These are phyloP conservation scores for Cucurbitaria berberidis DNA, from an alignment of 2,329 filamentous ascomycete species.

Conservation along the genomic window DNA sequence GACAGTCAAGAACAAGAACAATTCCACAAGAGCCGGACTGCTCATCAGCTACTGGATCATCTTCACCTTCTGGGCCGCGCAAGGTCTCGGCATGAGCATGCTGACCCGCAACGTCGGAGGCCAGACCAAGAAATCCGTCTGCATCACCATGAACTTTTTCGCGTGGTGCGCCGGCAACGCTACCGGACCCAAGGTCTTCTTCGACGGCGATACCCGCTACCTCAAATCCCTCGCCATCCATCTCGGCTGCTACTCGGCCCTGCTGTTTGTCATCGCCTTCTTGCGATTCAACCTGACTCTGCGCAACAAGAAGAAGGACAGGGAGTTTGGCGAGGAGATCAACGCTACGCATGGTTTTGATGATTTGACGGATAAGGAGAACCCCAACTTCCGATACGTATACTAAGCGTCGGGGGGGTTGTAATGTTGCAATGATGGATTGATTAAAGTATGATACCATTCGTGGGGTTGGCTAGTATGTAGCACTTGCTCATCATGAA, in stretches of 20 bases:
- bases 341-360: slow-evolving; percentile 61
- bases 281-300: slow-evolving; percentile 64
- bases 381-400: slow-evolving; percentile 65
- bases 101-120: slow-evolving; percentile 73
- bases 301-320: slow-evolving; percentile 66
- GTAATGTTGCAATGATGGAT: background rate
- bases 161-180: slow-evolving; percentile 73
- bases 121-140: slow-evolving; percentile 74
- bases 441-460: background rate
- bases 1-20: slow-evolving; percentile 65
- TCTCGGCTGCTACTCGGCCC: slow-evolving; percentile 69
- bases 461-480: background rate
- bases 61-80: slow-evolving; percentile 77
- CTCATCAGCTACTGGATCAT: slow-evolving; percentile 78
- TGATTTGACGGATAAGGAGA: slow-evolving; percentile 68
- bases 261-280: slow-evolving; percentile 64
- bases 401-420: slow-evolving; percentile 19
- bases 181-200: slow-evolving; percentile 58
- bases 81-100: slow-evolving; percentile 70
- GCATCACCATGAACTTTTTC: slow-evolving; percentile 72
- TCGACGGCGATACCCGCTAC: slow-evolving; percentile 66
- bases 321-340: slow-evolving; percentile 43
- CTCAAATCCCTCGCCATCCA: slow-evolving; percentile 73
- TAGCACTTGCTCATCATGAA: background rate
- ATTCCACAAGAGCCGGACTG: slow-evolving; percentile 68